Evolutionary conservation across 2,329 filamentous ascomycete genomes (phyloP).

Genomic region (Trichoderma sp.): DNA sequence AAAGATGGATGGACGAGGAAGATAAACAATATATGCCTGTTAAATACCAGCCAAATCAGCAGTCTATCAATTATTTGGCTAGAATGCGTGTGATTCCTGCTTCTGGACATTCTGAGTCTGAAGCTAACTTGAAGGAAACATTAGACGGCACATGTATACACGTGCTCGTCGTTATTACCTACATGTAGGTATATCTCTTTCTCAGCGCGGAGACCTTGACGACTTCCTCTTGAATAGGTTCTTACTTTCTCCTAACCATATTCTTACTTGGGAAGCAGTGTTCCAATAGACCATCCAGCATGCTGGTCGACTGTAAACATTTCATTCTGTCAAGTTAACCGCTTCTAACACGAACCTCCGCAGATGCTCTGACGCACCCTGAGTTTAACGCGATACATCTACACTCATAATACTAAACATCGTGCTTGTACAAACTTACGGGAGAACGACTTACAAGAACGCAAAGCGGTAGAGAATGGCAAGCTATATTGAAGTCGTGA

Average conservation of each 20-base stretch:
- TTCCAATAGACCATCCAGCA: not conserved
- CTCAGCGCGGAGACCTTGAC: not conserved
- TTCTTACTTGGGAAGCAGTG: not conserved
- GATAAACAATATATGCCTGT: not conserved
- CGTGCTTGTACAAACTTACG: not conserved
- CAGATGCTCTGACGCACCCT: not conserved
- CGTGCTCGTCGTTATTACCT: not conserved
- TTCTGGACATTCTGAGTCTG: not conserved
- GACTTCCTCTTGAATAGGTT: not conserved
- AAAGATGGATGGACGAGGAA: not conserved
- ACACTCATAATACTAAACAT: not conserved
- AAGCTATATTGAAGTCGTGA: not conserved
- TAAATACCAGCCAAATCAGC: not conserved
- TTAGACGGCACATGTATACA: not conserved
- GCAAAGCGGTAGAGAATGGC: not conserved
- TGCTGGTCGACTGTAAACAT: not conserved
- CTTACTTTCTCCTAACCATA: not conserved
- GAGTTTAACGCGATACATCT: not conserved
- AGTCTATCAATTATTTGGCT: not conserved
- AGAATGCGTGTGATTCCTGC: not conserved
- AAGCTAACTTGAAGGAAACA: not conserved
- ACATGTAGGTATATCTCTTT: not conserved
- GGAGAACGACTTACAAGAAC: not conserved
- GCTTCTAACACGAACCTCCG: not conserved
- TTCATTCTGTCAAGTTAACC: not conserved